Evolutionary conservation across 208 protist species (phyloP).

Genomic region (Endotrypanum monterogeii): DNA sequence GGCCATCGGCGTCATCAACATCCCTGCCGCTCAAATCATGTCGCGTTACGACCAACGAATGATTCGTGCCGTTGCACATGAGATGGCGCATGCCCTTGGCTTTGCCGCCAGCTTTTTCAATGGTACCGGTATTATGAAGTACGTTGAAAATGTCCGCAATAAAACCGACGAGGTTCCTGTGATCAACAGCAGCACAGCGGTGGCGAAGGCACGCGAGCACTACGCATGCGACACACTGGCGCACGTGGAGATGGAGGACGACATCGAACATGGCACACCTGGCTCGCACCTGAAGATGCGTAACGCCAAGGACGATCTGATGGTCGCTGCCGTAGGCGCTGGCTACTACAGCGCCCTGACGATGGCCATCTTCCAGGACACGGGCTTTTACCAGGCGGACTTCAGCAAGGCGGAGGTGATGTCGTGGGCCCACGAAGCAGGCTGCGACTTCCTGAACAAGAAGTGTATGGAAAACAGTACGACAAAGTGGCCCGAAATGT

Average conservation of each 20-base stretch:
- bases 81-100: slow-evolving; percentile 85
- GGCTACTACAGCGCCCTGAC: slow-evolving; percentile 78
- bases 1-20: slow-evolving; percentile 43
- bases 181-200: no score
- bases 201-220: no score
- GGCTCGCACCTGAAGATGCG: slow-evolving; percentile 87
- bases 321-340: slow-evolving; percentile 37
- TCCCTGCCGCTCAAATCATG: no score
- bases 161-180: no score
- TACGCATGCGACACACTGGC: slow-evolving; percentile 6
- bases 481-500: slow-evolving; percentile 30
- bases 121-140: no score
- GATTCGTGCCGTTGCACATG: slow-evolving; percentile 56
- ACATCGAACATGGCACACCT: not conserved
- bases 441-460: slow-evolving; percentile 2
- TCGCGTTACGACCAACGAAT: not conserved
- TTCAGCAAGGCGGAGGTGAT: slow-evolving; percentile 69
- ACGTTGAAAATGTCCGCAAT: no score
- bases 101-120: slow-evolving; percentile 29
- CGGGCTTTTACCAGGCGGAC: slow-evolving; percentile 79
- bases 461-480: slow-evolving; percentile 37
- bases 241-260: slow-evolving; percentile 81
- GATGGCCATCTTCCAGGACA: slow-evolving; percentile 78
- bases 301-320: slow-evolving; percentile 82
- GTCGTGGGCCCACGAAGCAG: slow-evolving; percentile 47